Conservation (phyloP, 2,329 filamentous ascomycete species). For the Oidium heveae region DNA sequence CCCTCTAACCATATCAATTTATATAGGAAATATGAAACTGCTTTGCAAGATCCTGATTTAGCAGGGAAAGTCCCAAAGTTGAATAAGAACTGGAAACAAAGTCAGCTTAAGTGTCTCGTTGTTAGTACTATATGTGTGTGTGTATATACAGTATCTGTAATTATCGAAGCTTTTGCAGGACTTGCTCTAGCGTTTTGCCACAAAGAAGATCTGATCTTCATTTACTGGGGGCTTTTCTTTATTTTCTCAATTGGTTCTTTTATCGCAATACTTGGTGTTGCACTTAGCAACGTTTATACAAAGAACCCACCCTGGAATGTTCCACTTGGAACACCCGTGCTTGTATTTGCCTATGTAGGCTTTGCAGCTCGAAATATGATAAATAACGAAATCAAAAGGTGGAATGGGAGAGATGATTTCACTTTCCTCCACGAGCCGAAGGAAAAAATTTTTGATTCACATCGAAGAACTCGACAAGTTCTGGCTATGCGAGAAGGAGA, state of each 20-base stretch:
- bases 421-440: background rate
- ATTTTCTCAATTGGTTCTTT: constrained; percentile 29
- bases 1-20: background rate
- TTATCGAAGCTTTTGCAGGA: constrained; percentile 23
- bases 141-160: constrained; percentile 13
- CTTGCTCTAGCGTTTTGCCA: constrained; percentile 23
- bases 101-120: constrained; percentile 14
- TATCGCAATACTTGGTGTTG: constrained; percentile 25
- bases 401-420: background rate
- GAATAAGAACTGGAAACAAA: background rate
- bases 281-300: constrained; percentile 22
- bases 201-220: constrained; percentile 27
- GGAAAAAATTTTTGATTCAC: background rate
- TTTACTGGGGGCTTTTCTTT: constrained; percentile 8
- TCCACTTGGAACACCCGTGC: constrained; percentile 29
- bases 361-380: background rate
- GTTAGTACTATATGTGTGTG: constrained; percentile 16
- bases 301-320: constrained; percentile 30
- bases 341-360: constrained; percentile 20
- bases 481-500: background rate
- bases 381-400: background rate
- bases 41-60: background rate
- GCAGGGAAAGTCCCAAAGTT: background rate
- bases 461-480: background rate
- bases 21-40: background rate